Conservation (phyloP, 495 filamentous ascomycete genomes). For the Collariella sp. region DNA sequence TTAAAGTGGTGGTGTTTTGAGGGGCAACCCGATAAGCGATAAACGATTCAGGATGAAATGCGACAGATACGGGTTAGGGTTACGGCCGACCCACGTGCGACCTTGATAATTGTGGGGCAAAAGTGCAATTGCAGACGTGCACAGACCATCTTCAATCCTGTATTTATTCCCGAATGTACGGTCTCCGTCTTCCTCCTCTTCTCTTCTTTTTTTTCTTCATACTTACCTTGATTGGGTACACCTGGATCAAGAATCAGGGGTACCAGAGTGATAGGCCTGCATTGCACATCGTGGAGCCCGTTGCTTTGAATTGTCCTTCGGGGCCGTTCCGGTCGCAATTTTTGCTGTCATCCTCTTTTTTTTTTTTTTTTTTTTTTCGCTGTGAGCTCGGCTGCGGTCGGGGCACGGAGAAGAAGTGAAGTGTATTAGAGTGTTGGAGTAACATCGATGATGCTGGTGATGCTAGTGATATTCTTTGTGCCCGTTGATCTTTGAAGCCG, state of each 20-base stretch:
- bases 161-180: constrained; percentile 4
- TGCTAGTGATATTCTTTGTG: too few species aligned
- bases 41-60: too few species aligned
- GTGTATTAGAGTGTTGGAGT: too few species aligned
- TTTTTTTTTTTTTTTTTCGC: constrained; percentile 24
- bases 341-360: constrained; percentile 29
- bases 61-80: constrained; percentile 5
- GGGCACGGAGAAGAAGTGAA: constrained; percentile 24
- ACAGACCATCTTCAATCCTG: constrained; percentile 10
- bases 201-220: constrained; percentile 27
- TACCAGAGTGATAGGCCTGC: constrained; percentile 24
- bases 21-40: not conserved
- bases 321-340: constrained; percentile 34
- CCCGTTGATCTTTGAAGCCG: too few species aligned
- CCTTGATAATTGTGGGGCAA: not conserved
- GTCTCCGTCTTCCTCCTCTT: constrained; percentile 10
- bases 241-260: constrained; percentile 27
- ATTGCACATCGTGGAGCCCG: constrained; percentile 33
- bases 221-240: constrained; percentile 31
- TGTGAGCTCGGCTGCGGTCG: constrained; percentile 20
- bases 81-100: not conserved
- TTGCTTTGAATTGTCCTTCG: constrained; percentile 31
- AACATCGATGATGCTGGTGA: too few species aligned
- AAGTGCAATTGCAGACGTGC: constrained; percentile 11
- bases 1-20: not conserved